Evolutionary conservation across 768 basidiomycete genomes (phyloP), one percentile per base, ranked within the genome.

Genomic region (Amanita subjunquillea): DNA sequence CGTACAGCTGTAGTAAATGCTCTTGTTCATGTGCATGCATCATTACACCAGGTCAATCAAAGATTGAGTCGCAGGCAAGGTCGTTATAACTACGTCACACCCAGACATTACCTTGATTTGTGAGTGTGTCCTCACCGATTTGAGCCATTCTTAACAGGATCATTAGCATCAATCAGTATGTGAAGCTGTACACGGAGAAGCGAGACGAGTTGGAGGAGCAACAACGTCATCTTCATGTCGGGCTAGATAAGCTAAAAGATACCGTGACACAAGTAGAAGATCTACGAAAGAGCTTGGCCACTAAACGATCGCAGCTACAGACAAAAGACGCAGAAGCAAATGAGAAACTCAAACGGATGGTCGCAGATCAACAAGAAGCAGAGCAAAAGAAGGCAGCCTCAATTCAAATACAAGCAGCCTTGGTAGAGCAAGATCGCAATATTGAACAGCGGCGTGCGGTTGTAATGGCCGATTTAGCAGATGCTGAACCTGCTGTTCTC

Each of bases 81-180:
- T n/a, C 83, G 91, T 37, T 90, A 92, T 66, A 94, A 96, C 65
- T 91, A 96, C 65, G 91, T 94, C 9, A 99, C 96, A 1, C 96
- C 96, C 0, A 82, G 96, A 10, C 96, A 99, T 67, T 99, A 97
- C 67, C 78, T 99, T 53, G 96, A 99, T 61, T 99, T 99, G 93
- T 97, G 66, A 78, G 93, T 77, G 5, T 54, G 50, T 56, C 54
- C 48, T 52, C 27, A 46, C 39, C 46, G 40, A 44, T 53, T 52
- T 42, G 20, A 30, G 37, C 37, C 39, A 62, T 50, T 57, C 42
- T 57, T 12, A 52, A 40, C 20, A 15, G 27, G 48, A 40, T 29
- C 8, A 61, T 13, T 58, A 97, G 93, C 65, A 95, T 99, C 70
- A 90, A 94, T 58, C 96, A 99, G 60, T 99, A 96, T 62, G 95